phyloP scores from a whole-genome alignment of 2,329 filamentous ascomycete genomes.

The Pseudocercospora fijiensis region DNA sequence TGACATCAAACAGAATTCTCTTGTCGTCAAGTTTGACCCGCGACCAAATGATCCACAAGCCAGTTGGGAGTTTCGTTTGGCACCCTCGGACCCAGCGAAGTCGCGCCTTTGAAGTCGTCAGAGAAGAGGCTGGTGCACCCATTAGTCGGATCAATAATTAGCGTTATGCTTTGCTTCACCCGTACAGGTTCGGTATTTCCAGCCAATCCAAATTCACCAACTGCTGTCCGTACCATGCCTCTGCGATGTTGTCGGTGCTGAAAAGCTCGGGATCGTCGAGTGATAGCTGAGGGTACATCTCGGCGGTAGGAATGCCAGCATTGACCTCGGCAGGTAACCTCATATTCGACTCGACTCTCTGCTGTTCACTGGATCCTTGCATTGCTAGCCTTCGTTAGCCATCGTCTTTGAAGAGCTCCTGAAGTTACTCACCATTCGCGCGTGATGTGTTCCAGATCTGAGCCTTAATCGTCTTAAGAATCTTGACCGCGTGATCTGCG shows the following conservation, averaged over 20 bases:
- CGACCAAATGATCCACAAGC: constrained; percentile 49
- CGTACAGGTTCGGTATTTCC: constrained; percentile 23
- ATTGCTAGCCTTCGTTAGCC: not conserved
- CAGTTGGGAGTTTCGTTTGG: constrained; percentile 21
- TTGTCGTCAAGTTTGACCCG: constrained; percentile 58
- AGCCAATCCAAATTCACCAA: constrained; percentile 31
- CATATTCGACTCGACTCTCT: not conserved
- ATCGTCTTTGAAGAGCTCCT: not conserved
- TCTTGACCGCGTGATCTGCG: constrained; percentile 26
- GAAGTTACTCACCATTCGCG: not conserved
- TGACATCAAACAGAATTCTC: constrained; percentile 47
- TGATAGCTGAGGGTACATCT: constrained; percentile 18
- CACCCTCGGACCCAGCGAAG: constrained; percentile 16
- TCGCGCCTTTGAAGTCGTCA: constrained; percentile 8
- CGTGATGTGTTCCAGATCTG: constrained; percentile 17
- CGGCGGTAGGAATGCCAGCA: constrained; percentile 6
- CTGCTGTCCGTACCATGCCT: constrained; percentile 32
- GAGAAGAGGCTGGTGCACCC: not conserved
- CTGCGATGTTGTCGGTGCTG: constrained; percentile 28
- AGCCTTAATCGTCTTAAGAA: constrained; percentile 28
- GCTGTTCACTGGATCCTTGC: not conserved
- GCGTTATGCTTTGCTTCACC: constrained; percentile 4
- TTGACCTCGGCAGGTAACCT: not conserved
- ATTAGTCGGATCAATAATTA: not conserved
- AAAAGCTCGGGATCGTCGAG: constrained; percentile 28